A percentile compares a stretch with the other conserved stretches of the same genome.
These are phyloP conservation scores for Boletus edulis DNA, from an alignment of 768 basidiomycete species.

Conservation along the genomic window DNA sequence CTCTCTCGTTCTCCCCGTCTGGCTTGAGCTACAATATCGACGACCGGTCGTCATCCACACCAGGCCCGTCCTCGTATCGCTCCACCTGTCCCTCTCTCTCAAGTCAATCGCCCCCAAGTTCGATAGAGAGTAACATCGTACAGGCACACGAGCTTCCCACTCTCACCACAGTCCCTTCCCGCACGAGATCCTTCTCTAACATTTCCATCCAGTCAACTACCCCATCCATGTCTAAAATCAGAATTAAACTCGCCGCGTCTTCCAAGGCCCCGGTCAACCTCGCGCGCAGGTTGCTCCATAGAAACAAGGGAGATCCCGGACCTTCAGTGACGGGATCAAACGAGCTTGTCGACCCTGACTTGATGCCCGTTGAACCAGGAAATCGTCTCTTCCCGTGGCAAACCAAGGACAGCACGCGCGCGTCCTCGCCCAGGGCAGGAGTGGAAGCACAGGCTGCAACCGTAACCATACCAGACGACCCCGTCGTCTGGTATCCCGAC, in stretches of 20 bases:
- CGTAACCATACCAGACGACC: slow-evolving; percentile 1
- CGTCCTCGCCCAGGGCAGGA: slow-evolving; percentile 10
- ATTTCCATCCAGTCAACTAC: slow-evolving; percentile 46
- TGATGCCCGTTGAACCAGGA: slow-evolving; percentile 27
- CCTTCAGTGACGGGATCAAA: slow-evolving; percentile 6
- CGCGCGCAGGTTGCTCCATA: slow-evolving; percentile 54
- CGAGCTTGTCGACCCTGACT: slow-evolving; percentile 12
- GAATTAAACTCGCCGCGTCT: slow-evolving; percentile 43
- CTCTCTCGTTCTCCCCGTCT: slow-evolving; percentile 58
- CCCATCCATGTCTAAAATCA: slow-evolving; percentile 48
- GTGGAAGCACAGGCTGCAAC: slow-evolving; percentile 14
- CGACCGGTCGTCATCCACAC: slow-evolving; percentile 33
- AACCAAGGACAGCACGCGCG: slow-evolving; percentile 26
- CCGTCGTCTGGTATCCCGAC: slow-evolving; percentile 15
- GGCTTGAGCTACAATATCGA: slow-evolving; percentile 44
- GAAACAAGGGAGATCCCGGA: slow-evolving; percentile 33
- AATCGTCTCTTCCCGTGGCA: slow-evolving; percentile 46
- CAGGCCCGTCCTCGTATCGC: slow-evolving; percentile 35
- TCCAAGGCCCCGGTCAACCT: slow-evolving; percentile 46
- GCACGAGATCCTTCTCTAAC: slow-evolving; percentile 57
- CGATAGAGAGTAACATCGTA: slow-evolving; percentile 9
- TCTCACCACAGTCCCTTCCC: slow-evolving; percentile 37
- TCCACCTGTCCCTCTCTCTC: slow-evolving; percentile 37
- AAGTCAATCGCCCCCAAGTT: slow-evolving; percentile 11
- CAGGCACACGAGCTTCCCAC: slow-evolving; percentile 12